These are phyloP conservation scores for barrel medic (Medicago truncatula) DNA, from an alignment of 306 rosid species.

Conservation along the genomic window MtrunA17r5.0-ANR NC_053045.1:64083001-64083500, in stretches of 20 bases:
- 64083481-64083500: slow-evolving; percentile 58
- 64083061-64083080: slow-evolving; percentile 81
- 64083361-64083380: slow-evolving; percentile 67
- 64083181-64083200: slow-evolving; percentile 83
- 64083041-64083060: slow-evolving; percentile 95
- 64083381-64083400: slow-evolving; percentile 56
- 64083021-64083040: slow-evolving; percentile 72
- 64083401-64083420: slow-evolving; percentile 48
- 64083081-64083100: slow-evolving; percentile 65
- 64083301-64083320: slow-evolving; percentile 81
- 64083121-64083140: slow-evolving; percentile 88
- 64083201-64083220: slow-evolving; percentile 74
- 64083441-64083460: slow-evolving; percentile 34
- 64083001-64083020: slow-evolving; percentile 63
- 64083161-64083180: slow-evolving; percentile 85
- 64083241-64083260: slow-evolving; percentile 91
- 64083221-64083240: slow-evolving; percentile 78
- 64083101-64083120: slow-evolving; percentile 67
- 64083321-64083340: slow-evolving; percentile 59
- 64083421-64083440: slow-evolving; percentile 53
- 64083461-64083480: slow-evolving; percentile 43
- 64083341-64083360: slow-evolving; percentile 53
- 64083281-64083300: slow-evolving; percentile 74
- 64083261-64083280: slow-evolving; percentile 89
- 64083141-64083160: slow-evolving; percentile 64